Conservation (phyloP, 176 grass and related monocot genomes). For the Hsuehochloa calcarea region DNA sequence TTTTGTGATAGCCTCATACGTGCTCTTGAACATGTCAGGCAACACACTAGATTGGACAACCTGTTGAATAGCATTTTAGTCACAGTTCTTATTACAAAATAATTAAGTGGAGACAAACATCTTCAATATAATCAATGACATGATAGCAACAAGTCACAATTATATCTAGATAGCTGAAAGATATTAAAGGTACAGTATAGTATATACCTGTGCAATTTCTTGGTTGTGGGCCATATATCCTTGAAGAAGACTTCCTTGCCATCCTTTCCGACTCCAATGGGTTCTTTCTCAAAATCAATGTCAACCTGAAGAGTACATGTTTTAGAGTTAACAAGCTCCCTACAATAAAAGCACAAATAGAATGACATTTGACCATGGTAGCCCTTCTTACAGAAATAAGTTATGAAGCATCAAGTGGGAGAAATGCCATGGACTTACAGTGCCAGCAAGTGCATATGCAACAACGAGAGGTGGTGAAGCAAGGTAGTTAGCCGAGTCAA, state of each 20-base stretch:
- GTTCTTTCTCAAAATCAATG: slow-evolving; percentile 97
- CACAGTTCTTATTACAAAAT: slow-evolving; percentile 14
- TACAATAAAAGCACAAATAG: not conserved
- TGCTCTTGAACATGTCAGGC: slow-evolving; percentile 92
- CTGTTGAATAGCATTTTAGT: slow-evolving; percentile 44
- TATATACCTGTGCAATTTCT: slow-evolving; percentile 80
- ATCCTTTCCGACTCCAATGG: slow-evolving; percentile 87
- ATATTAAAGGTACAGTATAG: slow-evolving; percentile 12
- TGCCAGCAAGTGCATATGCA: slow-evolving; percentile 92
- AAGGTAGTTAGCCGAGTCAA: slow-evolving; percentile 89
- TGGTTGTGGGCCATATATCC: slow-evolving; percentile 96
- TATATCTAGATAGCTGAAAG: slow-evolving; percentile 5
- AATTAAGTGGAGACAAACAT: slow-evolving; percentile 20
- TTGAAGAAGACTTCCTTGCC: slow-evolving; percentile 80
- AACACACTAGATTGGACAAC: slow-evolving; percentile 82
- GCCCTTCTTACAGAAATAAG: not conserved
- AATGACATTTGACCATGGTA: not conserved
- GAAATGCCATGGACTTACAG: slow-evolving; percentile 42
- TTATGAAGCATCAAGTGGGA: not conserved
- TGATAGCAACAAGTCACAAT: not conserved
- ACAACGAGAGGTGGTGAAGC: slow-evolving; percentile 89
- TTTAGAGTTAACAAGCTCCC: slow-evolving; percentile 11
- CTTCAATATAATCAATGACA: not conserved
- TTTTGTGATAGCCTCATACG: slow-evolving; percentile 87
- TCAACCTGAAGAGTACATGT: slow-evolving; percentile 64